Evolutionary conservation across 331 rosid species (phyloP).

Genomic region (Quercus phellos): DNA sequence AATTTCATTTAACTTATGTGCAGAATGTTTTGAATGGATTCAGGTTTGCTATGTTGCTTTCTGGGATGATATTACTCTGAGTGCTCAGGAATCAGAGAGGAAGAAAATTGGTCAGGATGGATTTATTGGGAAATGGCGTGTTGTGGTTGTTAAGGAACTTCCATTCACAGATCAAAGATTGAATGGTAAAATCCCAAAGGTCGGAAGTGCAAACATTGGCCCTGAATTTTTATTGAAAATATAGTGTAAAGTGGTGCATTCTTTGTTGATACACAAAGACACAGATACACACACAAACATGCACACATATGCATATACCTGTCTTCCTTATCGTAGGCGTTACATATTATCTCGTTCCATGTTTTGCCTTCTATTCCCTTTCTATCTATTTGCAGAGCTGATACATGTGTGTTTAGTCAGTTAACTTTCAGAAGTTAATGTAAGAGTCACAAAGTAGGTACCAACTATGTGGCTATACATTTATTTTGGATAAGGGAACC

Average conservation of each 20-base stretch:
- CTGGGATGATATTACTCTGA: conserved; percentile 88
- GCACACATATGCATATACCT: too few species aligned
- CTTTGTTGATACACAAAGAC: background rate
- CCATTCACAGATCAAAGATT: conserved; percentile 86
- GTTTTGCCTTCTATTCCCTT: background rate
- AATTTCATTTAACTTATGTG: conserved; percentile 34
- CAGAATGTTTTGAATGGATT: conserved; percentile 38
- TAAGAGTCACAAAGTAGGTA: background rate
- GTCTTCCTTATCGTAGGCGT: too few species aligned
- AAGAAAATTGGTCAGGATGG: conserved; percentile 56
- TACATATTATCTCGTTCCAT: background rate
- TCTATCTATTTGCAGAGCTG: background rate
- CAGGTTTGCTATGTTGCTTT: conserved; percentile 97
- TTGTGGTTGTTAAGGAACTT: conserved; percentile 76
- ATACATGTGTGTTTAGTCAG: background rate
- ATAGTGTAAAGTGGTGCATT: background rate
- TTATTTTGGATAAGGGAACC: background rate
- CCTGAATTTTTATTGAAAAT: background rate
- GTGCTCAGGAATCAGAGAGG: conserved; percentile 59
- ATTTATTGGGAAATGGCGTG: conserved; percentile 80
- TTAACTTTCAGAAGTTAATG: background rate
- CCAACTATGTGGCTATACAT: background rate
- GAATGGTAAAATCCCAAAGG: conserved; percentile 97
- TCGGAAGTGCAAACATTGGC: conserved; percentile 14
- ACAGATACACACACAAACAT: too few species aligned